Conservation (phyloP, 106 monocot species). For the Agapanthus africanus region DNA sequence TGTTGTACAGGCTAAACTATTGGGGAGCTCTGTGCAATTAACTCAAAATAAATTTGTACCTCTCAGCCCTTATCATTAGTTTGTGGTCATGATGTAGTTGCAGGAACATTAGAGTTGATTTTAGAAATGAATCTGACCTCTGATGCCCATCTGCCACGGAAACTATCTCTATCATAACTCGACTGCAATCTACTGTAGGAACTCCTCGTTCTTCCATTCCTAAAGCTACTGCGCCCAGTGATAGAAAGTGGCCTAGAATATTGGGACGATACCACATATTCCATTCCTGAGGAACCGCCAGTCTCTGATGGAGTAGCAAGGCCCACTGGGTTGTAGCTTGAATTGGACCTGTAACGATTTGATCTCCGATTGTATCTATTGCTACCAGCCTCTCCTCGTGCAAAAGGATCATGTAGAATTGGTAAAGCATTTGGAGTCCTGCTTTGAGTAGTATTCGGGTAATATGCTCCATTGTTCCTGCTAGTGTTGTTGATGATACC, state of each 20-base stretch:
- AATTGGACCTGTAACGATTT: constrained; percentile 8
- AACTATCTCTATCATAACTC: constrained; percentile 11
- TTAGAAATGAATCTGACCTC: too few species aligned
- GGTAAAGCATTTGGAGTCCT: constrained; percentile 10
- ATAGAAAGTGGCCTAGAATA: constrained; percentile 20
- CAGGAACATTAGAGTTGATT: too few species aligned
- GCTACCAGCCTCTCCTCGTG: not conserved
- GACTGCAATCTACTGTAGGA: constrained; percentile 13
- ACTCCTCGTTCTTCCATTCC: constrained; percentile 28
- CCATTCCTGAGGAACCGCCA: not conserved
- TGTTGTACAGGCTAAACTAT: too few species aligned
- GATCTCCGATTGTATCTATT: constrained; percentile 8
- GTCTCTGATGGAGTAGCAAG: constrained; percentile 9
- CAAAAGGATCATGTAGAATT: not conserved
- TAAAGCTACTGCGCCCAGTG: constrained; percentile 19
- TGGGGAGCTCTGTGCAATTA: too few species aligned
- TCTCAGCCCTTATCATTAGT: too few species aligned
- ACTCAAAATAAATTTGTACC: too few species aligned
- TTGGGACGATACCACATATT: not conserved
- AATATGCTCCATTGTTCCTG: not conserved
- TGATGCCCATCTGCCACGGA: constrained; percentile 12
- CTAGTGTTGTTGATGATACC: not conserved
- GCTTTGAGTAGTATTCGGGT: not conserved
- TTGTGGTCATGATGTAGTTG: too few species aligned
- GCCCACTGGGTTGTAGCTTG: constrained; percentile 5